A percentile compares a stretch with the other conserved stretches of the same genome.
These are phyloP conservation scores for Fusarium fujikuroi DNA, from an alignment of 2,329 filamentous ascomycete species.

Conservation along the genomic window DNA sequence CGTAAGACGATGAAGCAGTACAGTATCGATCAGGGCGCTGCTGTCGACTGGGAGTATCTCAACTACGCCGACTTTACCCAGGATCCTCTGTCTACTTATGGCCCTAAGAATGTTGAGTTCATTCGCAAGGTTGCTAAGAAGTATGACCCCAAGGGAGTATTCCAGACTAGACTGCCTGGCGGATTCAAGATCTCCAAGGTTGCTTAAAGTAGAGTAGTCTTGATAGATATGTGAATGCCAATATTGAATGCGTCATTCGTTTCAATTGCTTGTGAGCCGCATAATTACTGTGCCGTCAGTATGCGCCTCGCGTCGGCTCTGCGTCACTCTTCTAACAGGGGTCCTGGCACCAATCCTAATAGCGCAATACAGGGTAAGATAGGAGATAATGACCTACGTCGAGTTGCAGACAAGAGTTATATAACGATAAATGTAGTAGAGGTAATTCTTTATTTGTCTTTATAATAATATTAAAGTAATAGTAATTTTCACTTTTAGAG, in stretches of 20 bases:
- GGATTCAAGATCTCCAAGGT: conserved; percentile 20
- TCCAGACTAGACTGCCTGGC: conserved; percentile 2
- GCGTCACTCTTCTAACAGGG: not conserved
- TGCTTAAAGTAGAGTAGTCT: not conserved
- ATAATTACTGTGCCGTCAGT: not conserved
- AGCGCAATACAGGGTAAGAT: not conserved
- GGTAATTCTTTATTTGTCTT: not conserved
- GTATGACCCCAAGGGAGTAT: not conserved
- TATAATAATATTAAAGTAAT: too few relatives aligned
- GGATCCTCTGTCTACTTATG: conserved; percentile 11
- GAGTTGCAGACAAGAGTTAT: accelerated
- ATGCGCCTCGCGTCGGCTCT: not conserved
- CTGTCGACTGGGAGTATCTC: conserved; percentile 16
- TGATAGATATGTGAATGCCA: not conserved
- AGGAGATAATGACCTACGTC: too few relatives aligned
- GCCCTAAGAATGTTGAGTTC: not conserved
- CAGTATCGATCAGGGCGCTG: not conserved
- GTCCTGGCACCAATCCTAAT: accelerated
- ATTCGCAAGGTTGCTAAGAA: conserved; percentile 7
- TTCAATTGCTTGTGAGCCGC: not conserved
- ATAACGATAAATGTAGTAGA: not conserved
- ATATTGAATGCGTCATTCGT: not conserved
- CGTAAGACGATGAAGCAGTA: conserved; percentile 5
- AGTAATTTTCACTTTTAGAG: too few relatives aligned
- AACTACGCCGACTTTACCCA: conserved; percentile 18